phyloP scores from a whole-genome alignment of 305 asterid genomes.

The Fraxinus latifolia region DNA sequence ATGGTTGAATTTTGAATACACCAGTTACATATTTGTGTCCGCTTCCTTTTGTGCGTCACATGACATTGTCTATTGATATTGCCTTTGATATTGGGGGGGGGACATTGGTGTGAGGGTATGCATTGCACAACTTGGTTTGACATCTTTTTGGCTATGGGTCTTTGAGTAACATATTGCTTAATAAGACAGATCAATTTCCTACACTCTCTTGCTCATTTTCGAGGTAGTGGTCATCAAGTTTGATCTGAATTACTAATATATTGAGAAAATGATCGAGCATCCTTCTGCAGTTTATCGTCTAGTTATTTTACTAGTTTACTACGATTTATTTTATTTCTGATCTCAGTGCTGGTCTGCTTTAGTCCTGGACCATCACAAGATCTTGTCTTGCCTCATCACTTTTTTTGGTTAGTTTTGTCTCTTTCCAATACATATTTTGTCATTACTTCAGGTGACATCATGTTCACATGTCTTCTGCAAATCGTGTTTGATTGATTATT shows the following conservation, averaged over 20 bases:
- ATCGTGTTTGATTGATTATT: slow-evolving; percentile 68
- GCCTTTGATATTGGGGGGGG: neutral
- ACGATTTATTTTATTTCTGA: neutral
- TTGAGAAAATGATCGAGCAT: neutral
- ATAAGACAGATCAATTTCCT: neutral
- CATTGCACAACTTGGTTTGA: neutral
- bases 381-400: neutral
- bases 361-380: neutral
- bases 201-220: neutral
- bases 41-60: neutral
- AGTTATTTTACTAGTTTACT: slow-evolving; percentile 1
- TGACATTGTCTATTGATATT: slow-evolving; percentile 4
- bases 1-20: neutral
- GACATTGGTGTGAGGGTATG: neutral
- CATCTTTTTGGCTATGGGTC: neutral
- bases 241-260: neutral
- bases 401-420: neutral
- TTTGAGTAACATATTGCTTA: neutral
- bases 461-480: slow-evolving; percentile 84
- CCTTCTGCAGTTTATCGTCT: slow-evolving; percentile 7
- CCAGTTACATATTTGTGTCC: neutral
- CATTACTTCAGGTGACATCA: slow-evolving; percentile 59
- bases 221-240: neutral
- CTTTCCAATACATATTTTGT: slow-evolving; percentile 16
- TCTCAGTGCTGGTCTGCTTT: neutral